These are phyloP conservation scores for Cyclotella cryptica DNA, from an alignment of 108 stramenopile genomes.

Conservation along the genomic window DNA sequence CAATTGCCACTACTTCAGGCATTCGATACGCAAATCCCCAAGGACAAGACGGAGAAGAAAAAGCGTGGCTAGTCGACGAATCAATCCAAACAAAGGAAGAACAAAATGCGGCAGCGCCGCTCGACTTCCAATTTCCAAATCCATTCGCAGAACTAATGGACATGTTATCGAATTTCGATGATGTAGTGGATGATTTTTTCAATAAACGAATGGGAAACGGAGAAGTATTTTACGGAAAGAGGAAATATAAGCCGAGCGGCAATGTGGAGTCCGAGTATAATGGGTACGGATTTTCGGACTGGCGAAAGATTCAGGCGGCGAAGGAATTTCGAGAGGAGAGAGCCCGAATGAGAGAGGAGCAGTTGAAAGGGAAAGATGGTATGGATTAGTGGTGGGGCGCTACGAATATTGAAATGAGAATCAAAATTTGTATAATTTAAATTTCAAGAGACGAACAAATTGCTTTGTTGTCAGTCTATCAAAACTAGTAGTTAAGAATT, in stretches of 20 bases:
- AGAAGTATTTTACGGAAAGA: slow-evolving; percentile 70
- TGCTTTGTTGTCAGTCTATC: too few relatives aligned
- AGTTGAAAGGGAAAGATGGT: slow-evolving; percentile 32
- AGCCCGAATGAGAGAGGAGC: slow-evolving; percentile 51
- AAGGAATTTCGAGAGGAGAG: slow-evolving; percentile 73
- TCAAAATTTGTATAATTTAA: too few relatives aligned
- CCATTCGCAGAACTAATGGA: slow-evolving; percentile 43
- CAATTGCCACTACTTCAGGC: background rate
- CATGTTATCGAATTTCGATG: slow-evolving; percentile 66
- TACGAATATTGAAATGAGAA: too few relatives aligned
- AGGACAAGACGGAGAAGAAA: background rate
- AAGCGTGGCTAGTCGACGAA: slow-evolving; percentile 3
- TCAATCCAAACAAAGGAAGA: background rate
- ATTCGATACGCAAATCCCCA: background rate
- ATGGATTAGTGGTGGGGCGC: background rate
- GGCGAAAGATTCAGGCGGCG: slow-evolving; percentile 70
- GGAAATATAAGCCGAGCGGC: slow-evolving; percentile 83
- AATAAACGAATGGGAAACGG: slow-evolving; percentile 76
- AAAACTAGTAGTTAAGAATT: too few relatives aligned
- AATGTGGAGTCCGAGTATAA: slow-evolving; percentile 75
- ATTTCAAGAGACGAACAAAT: too few relatives aligned
- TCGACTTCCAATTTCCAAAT: slow-evolving; percentile 38
- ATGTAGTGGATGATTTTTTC: slow-evolving; percentile 84
- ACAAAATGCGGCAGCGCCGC: background rate
- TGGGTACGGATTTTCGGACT: slow-evolving; percentile 78